Evolutionary conservation across 805 yeast genomes (phyloP).

Genomic region (Metschnikowia sp.): DNA sequence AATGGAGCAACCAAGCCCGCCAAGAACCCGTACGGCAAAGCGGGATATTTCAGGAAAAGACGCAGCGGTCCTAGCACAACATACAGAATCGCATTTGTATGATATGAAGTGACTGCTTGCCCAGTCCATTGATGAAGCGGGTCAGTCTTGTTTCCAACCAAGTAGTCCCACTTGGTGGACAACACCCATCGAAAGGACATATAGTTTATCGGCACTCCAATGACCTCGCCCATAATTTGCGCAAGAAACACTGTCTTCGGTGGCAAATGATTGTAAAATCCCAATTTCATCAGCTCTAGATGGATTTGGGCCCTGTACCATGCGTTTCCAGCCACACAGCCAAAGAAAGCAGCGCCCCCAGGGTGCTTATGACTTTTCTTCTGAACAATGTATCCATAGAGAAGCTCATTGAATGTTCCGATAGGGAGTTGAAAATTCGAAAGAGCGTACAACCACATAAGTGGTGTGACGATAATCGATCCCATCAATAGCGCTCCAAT

Average conservation of each 20-base stretch:
- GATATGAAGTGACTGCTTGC: constrained; percentile 37
- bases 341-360: constrained; percentile 47
- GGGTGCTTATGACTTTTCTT: constrained; percentile 35
- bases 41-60: constrained; percentile 40
- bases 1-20: constrained; percentile 40
- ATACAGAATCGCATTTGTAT: constrained; percentile 50
- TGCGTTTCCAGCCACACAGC: constrained; percentile 52
- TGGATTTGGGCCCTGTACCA: constrained; percentile 49
- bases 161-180: constrained; percentile 34
- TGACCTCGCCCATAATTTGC: constrained; percentile 49
- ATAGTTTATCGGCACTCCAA: constrained; percentile 54
- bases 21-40: constrained; percentile 44
- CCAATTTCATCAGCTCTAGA: constrained; percentile 41
- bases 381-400: constrained; percentile 47
- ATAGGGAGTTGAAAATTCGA: constrained; percentile 52
- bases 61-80: constrained; percentile 49
- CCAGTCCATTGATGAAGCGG: constrained; percentile 54
- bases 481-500: constrained; percentile 44
- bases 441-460: constrained; percentile 48
- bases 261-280: constrained; percentile 52
- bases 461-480: constrained; percentile 44
- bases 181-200: constrained; percentile 47
- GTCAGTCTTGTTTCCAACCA: constrained; percentile 34
- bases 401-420: constrained; percentile 49
- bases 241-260: constrained; percentile 49